Conservation (phyloP, 1,284 basidiomycete species). For the Ceratobasidium papillatum region DNA sequence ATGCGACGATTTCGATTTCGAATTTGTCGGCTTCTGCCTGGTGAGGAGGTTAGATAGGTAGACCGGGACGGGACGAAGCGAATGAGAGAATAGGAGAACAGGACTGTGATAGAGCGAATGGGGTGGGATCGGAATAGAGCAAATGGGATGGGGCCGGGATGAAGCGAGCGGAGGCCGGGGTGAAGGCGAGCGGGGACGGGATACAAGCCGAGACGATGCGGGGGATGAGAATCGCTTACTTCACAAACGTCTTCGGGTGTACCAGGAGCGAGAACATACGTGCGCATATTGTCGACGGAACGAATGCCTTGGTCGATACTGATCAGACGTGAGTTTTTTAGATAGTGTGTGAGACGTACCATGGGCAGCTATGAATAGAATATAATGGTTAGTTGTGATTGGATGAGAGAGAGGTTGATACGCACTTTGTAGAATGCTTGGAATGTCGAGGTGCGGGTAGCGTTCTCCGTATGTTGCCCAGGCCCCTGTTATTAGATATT, state of each 20-base stretch:
- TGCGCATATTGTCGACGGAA: constrained; percentile 42
- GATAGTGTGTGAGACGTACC: background rate
- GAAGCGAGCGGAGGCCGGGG: background rate
- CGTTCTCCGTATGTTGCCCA: constrained; percentile 41
- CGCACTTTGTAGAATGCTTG: constrained; percentile 41
- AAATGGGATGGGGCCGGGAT: background rate
- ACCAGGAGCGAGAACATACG: constrained; percentile 12
- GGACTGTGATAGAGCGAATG: background rate
- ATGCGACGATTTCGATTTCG: constrained; percentile 43
- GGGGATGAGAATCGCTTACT: background rate
- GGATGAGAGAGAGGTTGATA: background rate
- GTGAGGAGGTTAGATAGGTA: background rate
- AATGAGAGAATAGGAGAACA: background rate
- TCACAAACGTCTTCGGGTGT: constrained; percentile 16
- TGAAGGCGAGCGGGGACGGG: background rate
- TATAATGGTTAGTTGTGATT: background rate
- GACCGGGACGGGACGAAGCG: background rate
- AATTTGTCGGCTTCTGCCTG: constrained; percentile 42
- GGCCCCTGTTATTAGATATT: no score
- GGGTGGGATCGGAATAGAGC: background rate
- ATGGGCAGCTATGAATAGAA: constrained; percentile 9
- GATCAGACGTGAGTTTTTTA: background rate
- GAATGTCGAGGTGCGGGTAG: constrained; percentile 43
- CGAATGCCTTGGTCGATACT: constrained; percentile 41
- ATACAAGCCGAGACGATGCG: background rate